Evolutionary conservation across 1,284 basidiomycete species (phyloP).

Genomic region (Trichosporon asahii): DNA sequence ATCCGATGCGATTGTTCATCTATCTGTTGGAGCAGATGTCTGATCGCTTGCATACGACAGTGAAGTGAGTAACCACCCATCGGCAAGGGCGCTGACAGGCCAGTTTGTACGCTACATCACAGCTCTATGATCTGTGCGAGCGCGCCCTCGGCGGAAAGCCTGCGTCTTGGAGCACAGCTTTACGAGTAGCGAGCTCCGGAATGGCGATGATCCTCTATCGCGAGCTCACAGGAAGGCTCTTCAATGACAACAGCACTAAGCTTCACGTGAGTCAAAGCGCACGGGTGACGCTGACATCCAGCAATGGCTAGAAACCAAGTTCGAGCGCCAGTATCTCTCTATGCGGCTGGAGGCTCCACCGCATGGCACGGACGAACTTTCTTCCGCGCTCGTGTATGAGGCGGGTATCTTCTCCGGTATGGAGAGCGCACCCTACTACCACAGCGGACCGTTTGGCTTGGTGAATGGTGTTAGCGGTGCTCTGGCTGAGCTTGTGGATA

Average conservation of each 20-base stretch:
- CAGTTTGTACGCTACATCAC: conserved; percentile 13
- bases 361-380: conserved; percentile 64
- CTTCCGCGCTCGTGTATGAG: conserved; percentile 71
- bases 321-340: conserved; percentile 72
- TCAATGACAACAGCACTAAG: background rate
- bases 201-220: background rate
- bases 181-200: conserved; percentile 11
- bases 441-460: conserved; percentile 13
- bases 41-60: conserved; percentile 3
- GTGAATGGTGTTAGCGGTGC: conserved; percentile 14
- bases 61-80: background rate
- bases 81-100: background rate
- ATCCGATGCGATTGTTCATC: conserved; percentile 6
- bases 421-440: conserved; percentile 16
- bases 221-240: background rate
- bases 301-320: conserved; percentile 64
- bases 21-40: conserved; percentile 7
- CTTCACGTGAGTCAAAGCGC: background rate
- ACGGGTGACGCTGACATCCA: conserved; percentile 39
- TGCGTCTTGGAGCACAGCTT: conserved; percentile 8
- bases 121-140: conserved; percentile 17
- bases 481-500: conserved; percentile 8
- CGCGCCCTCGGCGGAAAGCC: conserved; percentile 4
- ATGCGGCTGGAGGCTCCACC: conserved; percentile 71
- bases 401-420: conserved; percentile 55